Conservation (phyloP, 768 basidiomycete genomes). For the Trametopsis cervina region DNA sequence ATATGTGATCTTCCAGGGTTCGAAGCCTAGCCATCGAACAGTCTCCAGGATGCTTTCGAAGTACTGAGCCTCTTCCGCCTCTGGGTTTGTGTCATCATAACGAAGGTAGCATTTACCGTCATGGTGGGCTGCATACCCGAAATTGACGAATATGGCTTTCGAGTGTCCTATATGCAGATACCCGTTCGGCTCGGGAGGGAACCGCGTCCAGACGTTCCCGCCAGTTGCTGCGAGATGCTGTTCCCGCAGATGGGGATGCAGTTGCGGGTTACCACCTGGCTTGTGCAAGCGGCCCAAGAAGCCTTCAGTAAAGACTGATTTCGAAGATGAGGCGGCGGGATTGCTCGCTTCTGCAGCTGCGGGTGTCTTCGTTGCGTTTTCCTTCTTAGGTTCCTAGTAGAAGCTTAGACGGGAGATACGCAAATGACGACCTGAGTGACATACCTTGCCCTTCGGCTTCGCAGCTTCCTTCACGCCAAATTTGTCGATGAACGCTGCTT, state of each 20-base stretch:
- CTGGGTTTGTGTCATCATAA: conserved; percentile 98
- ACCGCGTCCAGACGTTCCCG: conserved; percentile 88
- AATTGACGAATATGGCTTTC: conserved; percentile 97
- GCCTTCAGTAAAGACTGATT: conserved; percentile 86
- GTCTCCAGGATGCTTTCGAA: conserved; percentile 96
- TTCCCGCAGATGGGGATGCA: conserved; percentile 68
- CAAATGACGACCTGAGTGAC: neutral
- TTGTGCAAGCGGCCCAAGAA: conserved; percentile 90
- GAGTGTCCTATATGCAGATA: conserved; percentile 95
- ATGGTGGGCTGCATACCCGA: conserved; percentile 95
- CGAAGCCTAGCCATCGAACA: conserved; percentile 93
- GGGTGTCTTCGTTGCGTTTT: conserved; percentile 20
- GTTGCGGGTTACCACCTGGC: conserved; percentile 90
- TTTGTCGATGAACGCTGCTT: conserved; percentile 53
- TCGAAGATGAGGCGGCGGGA: conserved; percentile 33
- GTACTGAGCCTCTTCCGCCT: conserved; percentile 93
- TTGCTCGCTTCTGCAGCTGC: conserved; percentile 29
- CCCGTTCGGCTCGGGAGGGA: conserved; percentile 98
- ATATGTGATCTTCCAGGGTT: conserved; percentile 99
- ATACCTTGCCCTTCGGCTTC: conserved; percentile 63
- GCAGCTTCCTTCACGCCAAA: conserved; percentile 70
- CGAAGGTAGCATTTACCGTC: conserved; percentile 91
- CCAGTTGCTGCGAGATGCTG: conserved; percentile 75
- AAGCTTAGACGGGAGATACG: neutral
- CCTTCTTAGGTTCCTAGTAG: conserved; percentile 47